Conservation (phyloP, 768 basidiomycete genomes). For the Auricularia cornea region DNA sequence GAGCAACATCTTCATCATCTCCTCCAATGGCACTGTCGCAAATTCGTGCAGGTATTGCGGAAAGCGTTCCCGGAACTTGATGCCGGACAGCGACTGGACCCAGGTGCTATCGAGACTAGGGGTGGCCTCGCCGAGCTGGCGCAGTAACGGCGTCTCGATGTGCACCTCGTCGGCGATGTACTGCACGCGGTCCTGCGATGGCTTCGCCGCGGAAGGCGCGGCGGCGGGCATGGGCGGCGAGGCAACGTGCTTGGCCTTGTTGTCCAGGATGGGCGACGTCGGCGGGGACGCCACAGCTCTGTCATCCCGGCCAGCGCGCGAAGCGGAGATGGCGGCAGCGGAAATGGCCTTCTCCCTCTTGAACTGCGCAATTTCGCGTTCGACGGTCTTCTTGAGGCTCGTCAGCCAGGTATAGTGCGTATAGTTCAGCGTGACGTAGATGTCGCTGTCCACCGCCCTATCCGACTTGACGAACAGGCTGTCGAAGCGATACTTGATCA, state of each 20-base stretch:
- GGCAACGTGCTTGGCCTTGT: background rate
- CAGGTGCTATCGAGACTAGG: conserved; percentile 45
- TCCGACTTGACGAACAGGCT: conserved; percentile 51
- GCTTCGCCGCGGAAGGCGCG: conserved; percentile 3
- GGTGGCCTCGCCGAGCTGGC: conserved; percentile 82
- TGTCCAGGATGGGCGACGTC: background rate
- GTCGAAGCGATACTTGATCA: conserved; percentile 61
- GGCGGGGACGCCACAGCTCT: background rate
- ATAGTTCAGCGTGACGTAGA: conserved; percentile 80
- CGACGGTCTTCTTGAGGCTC: conserved; percentile 62
- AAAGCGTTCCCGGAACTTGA: conserved; percentile 75
- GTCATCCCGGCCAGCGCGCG: conserved; percentile 9
- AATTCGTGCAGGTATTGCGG: conserved; percentile 85
- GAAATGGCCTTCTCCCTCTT: conserved; percentile 21
- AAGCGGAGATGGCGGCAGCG: conserved; percentile 1
- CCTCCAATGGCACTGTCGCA: conserved; percentile 72
- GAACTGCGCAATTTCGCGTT: conserved; percentile 69
- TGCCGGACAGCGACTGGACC: conserved; percentile 39
- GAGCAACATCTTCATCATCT: conserved; percentile 73
- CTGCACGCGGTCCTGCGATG: conserved; percentile 9
- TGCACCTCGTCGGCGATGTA: conserved; percentile 19
- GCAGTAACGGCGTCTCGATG: conserved; percentile 75
- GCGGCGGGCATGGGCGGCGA: background rate
- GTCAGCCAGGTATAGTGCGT: conserved; percentile 77
- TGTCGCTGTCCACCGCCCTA: conserved; percentile 52